Evolutionary conservation across 306 rosid genomes (phyloP), one percentile per base, ranked within the genome.

Genomic region (Mimosa bimucronata): DNA sequence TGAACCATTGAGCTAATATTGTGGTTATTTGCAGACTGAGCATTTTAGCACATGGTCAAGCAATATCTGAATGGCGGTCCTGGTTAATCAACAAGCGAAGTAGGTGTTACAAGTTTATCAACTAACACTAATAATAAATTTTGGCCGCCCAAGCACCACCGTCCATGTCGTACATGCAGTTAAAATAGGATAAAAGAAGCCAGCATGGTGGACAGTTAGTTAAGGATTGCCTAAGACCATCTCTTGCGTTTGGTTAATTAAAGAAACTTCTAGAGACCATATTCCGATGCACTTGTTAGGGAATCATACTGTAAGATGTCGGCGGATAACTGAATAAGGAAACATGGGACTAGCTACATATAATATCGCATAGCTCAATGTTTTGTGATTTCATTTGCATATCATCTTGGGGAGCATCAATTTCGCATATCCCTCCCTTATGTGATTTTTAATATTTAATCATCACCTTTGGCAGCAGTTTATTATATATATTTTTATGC

Each of bases 351-450:
- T 46, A 25, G 25, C 66, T 29, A 23, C 5, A n/a, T n/a, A n/a
- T n/a, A n/a, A 50, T 50, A 50, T 5, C 21, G 1, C 13, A 8
- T 61, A 79, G 55, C 71, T 46, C 28, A 23, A 19, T 55, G 31
- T 42, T 61, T 38, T 42, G 44, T 11, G 25, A 16, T 16, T 31
- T 48, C 52, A n/a, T 10, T 16, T 31, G 60, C 52, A n/a, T 10
- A 5, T 66, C 15, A 19, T 7, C 16, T 9, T 21, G 3, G 14
- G 3, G 6, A 38, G 67, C 68, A 72, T 44, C 79, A 15, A 18
- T 38, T 38, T 5, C 29, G 84, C 52, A 85, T 82, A 75, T 79
- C 69, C 77, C 44, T 75, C 9, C 29, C 26, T 62, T 75, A 64
- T 70, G 61, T 72, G 30, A 2, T 58, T 25, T 3, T 58, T 9